Conservation (phyloP, 768 basidiomycete genomes). For the Rhodotorula paludigena region DNA sequence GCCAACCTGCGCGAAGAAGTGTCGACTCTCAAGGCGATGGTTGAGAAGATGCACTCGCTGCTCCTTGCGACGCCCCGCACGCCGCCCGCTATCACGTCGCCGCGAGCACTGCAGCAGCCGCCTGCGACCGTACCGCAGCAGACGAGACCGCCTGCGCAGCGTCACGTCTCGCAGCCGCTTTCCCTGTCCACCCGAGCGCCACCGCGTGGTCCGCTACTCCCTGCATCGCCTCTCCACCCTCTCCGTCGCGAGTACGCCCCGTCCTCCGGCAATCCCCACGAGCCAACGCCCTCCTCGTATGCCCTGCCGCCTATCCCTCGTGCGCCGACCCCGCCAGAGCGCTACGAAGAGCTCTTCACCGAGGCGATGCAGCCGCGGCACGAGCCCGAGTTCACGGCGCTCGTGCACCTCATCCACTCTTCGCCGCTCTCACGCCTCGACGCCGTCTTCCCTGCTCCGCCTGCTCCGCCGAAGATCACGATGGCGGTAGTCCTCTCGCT, state of each 20-base stretch:
- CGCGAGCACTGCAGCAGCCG: neutral
- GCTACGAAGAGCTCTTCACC: constrained; percentile 36
- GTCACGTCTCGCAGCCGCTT: neutral
- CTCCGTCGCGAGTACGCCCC: neutral
- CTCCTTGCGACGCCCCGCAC: neutral
- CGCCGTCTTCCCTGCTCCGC: constrained; percentile 21
- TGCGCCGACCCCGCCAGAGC: constrained; percentile 8
- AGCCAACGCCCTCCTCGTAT: neutral
- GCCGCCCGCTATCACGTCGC: neutral
- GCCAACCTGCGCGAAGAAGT: constrained; percentile 12
- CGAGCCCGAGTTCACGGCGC: constrained; percentile 24
- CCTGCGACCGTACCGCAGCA: neutral
- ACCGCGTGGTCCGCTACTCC: too few species aligned
- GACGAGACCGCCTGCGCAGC: too few species aligned
- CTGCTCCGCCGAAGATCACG: constrained; percentile 2
- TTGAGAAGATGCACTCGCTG: constrained; percentile 28
- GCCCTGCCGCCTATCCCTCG: constrained; percentile 28
- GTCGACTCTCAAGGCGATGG: constrained; percentile 6
- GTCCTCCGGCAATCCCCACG: neutral
- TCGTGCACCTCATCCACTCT: constrained; percentile 19
- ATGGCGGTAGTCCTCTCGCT: constrained; percentile 26
- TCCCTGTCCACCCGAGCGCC: neutral
- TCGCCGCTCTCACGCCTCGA: constrained; percentile 22
- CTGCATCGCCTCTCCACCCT: too few species aligned
- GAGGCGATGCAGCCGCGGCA: constrained; percentile 27